A percentile compares a stretch with the other conserved stretches of the same genome.
phyloP scores from a whole-genome alignment of 257 asterid species.

The Solanum paucissectum region DNA sequence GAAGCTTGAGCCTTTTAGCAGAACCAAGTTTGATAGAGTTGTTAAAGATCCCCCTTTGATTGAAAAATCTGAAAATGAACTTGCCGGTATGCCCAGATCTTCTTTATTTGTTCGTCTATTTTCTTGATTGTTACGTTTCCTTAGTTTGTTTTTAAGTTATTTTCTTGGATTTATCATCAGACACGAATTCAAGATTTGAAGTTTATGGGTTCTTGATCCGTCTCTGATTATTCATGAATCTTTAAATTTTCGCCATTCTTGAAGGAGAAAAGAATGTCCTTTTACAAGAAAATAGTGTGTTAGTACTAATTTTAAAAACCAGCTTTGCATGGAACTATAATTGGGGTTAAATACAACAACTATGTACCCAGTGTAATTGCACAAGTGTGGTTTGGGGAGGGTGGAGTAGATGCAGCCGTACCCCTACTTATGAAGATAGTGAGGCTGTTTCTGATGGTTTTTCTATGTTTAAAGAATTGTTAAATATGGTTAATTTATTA shows the following conservation, averaged over 20 bases:
- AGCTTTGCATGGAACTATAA: not conserved
- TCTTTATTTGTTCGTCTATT: not conserved
- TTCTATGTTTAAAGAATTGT: not conserved
- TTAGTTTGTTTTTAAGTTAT: not conserved
- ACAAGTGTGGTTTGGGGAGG: not conserved
- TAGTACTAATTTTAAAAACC: not conserved
- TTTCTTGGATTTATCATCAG: not conserved
- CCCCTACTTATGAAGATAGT: not conserved
- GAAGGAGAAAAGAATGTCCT: not conserved
- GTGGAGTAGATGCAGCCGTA: not conserved
- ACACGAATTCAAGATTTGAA: not conserved
- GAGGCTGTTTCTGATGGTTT: not conserved
- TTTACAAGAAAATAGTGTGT: not conserved
- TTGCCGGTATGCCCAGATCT: conserved; percentile 45
- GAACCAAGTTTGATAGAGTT: conserved; percentile 62
- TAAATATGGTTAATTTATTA: not conserved
- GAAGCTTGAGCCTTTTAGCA: conserved; percentile 82
- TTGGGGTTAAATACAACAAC: not conserved
- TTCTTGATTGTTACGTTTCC: not conserved
- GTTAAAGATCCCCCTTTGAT: conserved; percentile 79
- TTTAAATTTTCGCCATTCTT: not conserved
- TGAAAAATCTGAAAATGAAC: conserved; percentile 58
- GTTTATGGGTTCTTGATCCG: not conserved
- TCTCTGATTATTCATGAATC: not conserved
- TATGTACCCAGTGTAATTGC: not conserved